Conservation (phyloP, 257 asterid genomes). For the Linderniella brevidens region DNA sequence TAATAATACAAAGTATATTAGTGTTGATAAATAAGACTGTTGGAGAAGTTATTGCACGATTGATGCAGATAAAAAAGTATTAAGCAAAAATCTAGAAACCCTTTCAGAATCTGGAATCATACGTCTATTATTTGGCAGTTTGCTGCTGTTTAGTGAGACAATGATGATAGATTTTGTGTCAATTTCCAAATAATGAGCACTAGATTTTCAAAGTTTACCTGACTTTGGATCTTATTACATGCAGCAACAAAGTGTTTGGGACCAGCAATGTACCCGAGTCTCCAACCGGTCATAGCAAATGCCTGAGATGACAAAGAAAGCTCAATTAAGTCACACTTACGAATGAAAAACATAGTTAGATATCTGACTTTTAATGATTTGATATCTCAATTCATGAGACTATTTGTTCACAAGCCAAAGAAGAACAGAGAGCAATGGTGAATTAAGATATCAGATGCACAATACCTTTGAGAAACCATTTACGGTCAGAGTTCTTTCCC, state of each 20-base stretch:
- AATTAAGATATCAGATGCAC: slow-evolving; percentile 3
- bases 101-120: no score
- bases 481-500: slow-evolving; percentile 87
- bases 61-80: no score
- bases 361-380: neutral
- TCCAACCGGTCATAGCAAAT: slow-evolving; percentile 97
- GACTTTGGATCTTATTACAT: slow-evolving; percentile 90
- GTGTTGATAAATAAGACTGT: neutral
- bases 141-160: neutral
- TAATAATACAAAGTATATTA: neutral
- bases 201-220: slow-evolving; percentile 22
- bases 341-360: neutral
- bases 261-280: slow-evolving; percentile 94
- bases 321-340: slow-evolving; percentile 4
- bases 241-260: slow-evolving; percentile 90
- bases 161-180: neutral
- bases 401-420: neutral
- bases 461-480: slow-evolving; percentile 92
- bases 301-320: slow-evolving; percentile 34
- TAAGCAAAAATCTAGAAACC: no score
- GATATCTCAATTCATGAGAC: neutral
- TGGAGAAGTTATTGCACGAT: no score
- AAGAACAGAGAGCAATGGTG: no score
- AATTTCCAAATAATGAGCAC: slow-evolving; percentile 5
- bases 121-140: no score